Base-by-base conservation (phyloP, 2,329 filamentous ascomycete genomes). In the Gaeumannomyces sp. region DNA sequence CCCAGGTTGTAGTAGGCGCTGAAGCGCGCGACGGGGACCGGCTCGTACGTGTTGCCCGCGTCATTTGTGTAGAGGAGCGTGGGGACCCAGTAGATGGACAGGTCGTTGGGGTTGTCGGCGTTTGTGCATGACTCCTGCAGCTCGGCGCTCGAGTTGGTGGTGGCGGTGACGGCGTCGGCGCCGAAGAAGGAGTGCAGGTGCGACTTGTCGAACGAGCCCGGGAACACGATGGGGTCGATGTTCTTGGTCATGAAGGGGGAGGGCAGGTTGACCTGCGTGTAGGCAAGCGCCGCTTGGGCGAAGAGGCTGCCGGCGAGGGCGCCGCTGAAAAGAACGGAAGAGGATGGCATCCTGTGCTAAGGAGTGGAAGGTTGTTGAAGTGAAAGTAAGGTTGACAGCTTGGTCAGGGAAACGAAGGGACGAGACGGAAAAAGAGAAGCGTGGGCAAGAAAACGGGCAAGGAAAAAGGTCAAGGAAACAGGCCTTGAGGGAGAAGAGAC, bases 181-280 rank as follows among this genome's bases (percentile, higher is more conserved):
- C 78, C 78, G 67, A 77, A 79, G 71, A 80, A 79, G 7, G 77
- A 77, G 70, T 80, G 78, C 64, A 80, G 70, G 69, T 80, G 78
- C 4, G 74, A 76, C 61, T 74, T 75, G 38, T 31, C 45, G 68
- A 77, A 78, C 38, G 72, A 64, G 5, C 77, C 77, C 0, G 78
- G 78, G 60, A 75, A 72, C 57, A 79, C 76, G 53, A 80, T 76
- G 2, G 78, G 76, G 63, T 80, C 78, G 65, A 80, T 76, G 70
- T 79, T 80, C 69, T 80, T 80, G 64, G 71, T 68, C 76, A 80
- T 79, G 68, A 78, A 79, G 22, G 65, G 67, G 31, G 65, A 64
- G 33, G 66, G 66, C 7, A 60, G 59, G 25, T 66, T 64, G 28
- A 61, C 22, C 33, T 65, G 62, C 1, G 66, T 68, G 38, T 64